phyloP scores from a whole-genome alignment of 2,329 filamentous ascomycete genomes.

The Moelleriella libera region DNA sequence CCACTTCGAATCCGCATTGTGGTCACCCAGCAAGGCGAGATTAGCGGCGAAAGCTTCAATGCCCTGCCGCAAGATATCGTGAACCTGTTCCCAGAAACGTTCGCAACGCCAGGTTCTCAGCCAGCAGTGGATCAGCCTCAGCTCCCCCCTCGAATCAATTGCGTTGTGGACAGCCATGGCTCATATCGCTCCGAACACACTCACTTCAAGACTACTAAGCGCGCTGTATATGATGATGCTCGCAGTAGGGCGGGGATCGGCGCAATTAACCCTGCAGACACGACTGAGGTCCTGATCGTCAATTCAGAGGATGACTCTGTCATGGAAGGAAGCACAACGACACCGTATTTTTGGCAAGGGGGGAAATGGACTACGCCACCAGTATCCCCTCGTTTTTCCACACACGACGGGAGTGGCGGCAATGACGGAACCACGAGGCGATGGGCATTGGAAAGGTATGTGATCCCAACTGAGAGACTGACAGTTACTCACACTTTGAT shows the following conservation, averaged over 20 bases:
- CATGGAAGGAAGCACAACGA: slow-evolving; percentile 79
- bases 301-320: slow-evolving; percentile 46
- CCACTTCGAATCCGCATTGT: slow-evolving; percentile 40
- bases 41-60: slow-evolving; percentile 26
- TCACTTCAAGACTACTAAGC: slow-evolving; percentile 70
- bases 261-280: slow-evolving; percentile 32
- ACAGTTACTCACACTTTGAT: neutral
- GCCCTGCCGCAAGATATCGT: slow-evolving; percentile 25
- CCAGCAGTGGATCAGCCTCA: slow-evolving; percentile 10
- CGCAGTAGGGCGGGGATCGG: slow-evolving; percentile 45
- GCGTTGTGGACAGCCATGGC: slow-evolving; percentile 28
- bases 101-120: slow-evolving; percentile 29
- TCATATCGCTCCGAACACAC: slow-evolving; percentile 50
- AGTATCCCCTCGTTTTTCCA: slow-evolving; percentile 27
- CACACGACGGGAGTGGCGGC: slow-evolving; percentile 47
- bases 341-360: slow-evolving; percentile 63
- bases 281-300: slow-evolving; percentile 62
- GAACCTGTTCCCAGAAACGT: slow-evolving; percentile 41
- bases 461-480: neutral
- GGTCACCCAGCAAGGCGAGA: slow-evolving; percentile 31
- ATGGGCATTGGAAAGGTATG: slow-evolving; percentile 62
- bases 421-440: slow-evolving; percentile 70
- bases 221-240: slow-evolving; percentile 58
- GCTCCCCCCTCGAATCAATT: slow-evolving; percentile 20
- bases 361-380: slow-evolving; percentile 71